phyloP scores from a whole-genome alignment of 176 grass and related monocot genomes.

The Oryza officinalis region DNA sequence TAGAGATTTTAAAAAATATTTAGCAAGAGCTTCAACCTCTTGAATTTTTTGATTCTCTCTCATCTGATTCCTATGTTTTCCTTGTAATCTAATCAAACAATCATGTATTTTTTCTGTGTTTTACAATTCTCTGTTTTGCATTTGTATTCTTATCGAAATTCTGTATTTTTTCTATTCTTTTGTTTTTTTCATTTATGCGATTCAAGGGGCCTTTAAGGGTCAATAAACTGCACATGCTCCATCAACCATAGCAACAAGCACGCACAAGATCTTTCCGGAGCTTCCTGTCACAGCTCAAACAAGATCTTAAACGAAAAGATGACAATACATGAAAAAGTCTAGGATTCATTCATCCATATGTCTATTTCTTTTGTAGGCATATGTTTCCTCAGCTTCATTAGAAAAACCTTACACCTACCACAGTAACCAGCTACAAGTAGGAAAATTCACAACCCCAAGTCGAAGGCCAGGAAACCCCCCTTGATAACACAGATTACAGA shows the following conservation, averaged over 20 bases:
- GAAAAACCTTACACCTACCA: slow-evolving; percentile 35
- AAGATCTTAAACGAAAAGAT: not conserved
- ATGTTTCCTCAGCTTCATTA: slow-evolving; percentile 46
- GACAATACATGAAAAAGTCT: not conserved
- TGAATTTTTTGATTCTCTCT: no score
- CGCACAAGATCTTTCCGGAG: not conserved
- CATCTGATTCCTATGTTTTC: no score
- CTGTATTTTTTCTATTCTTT: no score
- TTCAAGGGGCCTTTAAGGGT: no score
- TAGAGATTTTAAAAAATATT: no score
- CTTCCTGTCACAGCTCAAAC: not conserved
- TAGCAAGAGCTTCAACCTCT: no score
- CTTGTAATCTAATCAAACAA: no score
- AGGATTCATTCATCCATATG: slow-evolving; percentile 38
- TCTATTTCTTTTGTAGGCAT: slow-evolving; percentile 50
- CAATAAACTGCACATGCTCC: not conserved
- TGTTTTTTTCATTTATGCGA: no score
- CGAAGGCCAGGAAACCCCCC: slow-evolving; percentile 11
- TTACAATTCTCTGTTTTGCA: no score
- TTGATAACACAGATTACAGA: slow-evolving; percentile 5
- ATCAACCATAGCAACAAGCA: not conserved
- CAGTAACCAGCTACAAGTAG: slow-evolving; percentile 27
- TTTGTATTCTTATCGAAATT: no score
- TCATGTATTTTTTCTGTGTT: no score
- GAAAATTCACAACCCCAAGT: slow-evolving; percentile 23